A percentile compares a stretch with the other conserved stretches of the same genome.
Conservation (phyloP, 73 alveolate species). For the Breviolum minutum region DNA sequence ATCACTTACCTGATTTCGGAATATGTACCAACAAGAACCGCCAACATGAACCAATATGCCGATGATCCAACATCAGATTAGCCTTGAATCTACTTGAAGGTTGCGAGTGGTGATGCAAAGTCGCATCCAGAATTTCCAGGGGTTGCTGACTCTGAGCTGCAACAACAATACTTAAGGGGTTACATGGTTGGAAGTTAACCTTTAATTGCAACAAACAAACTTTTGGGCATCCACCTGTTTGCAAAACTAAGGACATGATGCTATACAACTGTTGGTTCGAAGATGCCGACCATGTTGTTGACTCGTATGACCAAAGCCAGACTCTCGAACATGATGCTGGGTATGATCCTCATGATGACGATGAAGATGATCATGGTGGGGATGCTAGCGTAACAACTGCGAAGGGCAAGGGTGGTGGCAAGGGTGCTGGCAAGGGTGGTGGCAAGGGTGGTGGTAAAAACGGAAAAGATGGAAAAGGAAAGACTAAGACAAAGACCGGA, state of each 20-base stretch:
- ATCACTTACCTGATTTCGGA: too few species aligned
- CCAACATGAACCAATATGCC: too few species aligned
- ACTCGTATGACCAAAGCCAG: not conserved
- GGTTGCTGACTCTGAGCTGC: not conserved
- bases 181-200: not conserved
- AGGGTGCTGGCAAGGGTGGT: not conserved
- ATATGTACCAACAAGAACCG: too few species aligned
- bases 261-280: not conserved
- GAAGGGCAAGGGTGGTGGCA: not conserved
- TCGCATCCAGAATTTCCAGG: slow-evolving; percentile 23
- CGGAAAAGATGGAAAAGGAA: not conserved
- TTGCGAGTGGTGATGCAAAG: not conserved
- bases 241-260: not conserved
- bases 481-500: not conserved
- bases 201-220: not conserved
- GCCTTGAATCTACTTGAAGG: too few species aligned
- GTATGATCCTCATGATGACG: not conserved
- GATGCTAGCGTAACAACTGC: not conserved
- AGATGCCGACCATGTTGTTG: not conserved
- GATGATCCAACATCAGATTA: too few species aligned
- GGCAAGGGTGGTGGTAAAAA: not conserved
- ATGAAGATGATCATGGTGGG: not conserved
- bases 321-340: not conserved
- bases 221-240: too few species aligned
- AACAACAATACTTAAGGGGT: not conserved